Conservation (phyloP, 2,329 filamentous ascomycete genomes). For the Penicillium sp. region DNA sequence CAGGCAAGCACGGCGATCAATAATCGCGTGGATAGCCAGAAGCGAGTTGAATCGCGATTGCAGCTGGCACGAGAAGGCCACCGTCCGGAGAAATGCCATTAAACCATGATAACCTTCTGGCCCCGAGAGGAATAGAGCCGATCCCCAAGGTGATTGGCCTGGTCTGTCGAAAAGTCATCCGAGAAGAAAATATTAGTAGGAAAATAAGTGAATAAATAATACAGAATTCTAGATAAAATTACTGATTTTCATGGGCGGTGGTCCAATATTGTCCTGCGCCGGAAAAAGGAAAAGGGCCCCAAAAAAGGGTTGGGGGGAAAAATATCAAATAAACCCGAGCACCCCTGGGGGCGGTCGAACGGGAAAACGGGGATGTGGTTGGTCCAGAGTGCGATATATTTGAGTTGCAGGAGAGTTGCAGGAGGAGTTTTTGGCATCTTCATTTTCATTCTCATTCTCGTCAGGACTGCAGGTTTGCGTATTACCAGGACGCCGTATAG, state of each 20-base stretch:
- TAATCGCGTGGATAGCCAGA: slow-evolving; percentile 27
- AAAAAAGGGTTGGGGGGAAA: slow-evolving; percentile 6
- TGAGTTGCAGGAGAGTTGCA: slow-evolving; percentile 12
- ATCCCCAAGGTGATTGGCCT: slow-evolving; percentile 24
- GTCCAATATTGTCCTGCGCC: slow-evolving; percentile 2
- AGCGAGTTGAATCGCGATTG: slow-evolving; percentile 25
- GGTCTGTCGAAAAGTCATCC: slow-evolving; percentile 14
- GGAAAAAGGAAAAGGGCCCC: slow-evolving; percentile 12
- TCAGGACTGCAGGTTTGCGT: slow-evolving; percentile 12
- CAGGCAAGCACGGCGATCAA: slow-evolving; percentile 21
- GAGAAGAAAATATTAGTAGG: slow-evolving; percentile 18
- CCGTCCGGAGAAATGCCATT: slow-evolving; percentile 20
- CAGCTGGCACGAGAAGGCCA: slow-evolving; percentile 30
- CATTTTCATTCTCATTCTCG: neutral
- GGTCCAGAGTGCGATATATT: slow-evolving; percentile 26
- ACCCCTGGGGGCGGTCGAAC: slow-evolving; percentile 26
- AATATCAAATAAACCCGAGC: slow-evolving; percentile 15
- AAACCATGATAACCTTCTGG: slow-evolving; percentile 31
- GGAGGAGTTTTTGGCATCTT: slow-evolving; percentile 28
- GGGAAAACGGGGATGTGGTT: slow-evolving; percentile 32
- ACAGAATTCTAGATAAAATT: neutral
- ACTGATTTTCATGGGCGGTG: neutral
- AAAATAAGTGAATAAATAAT: slow-evolving; percentile 18
- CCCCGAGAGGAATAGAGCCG: slow-evolving; percentile 16
- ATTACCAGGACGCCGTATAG: slow-evolving; percentile 22